Percentiles rank a stretch among this genome's conserved stretches.
phyloP scores from a whole-genome alignment of 75 land plant genomes.

The Picea glauca region DNA sequence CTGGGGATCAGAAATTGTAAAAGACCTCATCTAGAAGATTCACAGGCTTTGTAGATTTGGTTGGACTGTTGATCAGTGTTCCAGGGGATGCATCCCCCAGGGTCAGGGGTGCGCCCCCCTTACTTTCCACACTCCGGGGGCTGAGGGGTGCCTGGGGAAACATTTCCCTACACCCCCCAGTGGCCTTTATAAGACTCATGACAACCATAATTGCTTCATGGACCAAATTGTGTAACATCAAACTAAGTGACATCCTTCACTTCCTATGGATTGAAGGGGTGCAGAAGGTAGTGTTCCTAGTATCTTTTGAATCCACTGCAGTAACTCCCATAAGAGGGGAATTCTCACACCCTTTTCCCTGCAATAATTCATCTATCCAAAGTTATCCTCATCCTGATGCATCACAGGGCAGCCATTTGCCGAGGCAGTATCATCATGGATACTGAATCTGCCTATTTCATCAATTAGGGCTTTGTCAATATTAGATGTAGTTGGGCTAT shows the following conservation, averaged over 20 bases:
- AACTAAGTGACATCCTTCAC: slow-evolving; percentile 60
- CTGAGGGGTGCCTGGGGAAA: no score
- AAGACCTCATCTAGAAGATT: no score
- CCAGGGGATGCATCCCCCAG: no score
- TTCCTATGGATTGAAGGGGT: slow-evolving; percentile 51
- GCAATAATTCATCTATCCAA: not conserved
- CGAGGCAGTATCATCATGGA: no score
- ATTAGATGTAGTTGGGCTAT: no score
- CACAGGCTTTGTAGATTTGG: no score
- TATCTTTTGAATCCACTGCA: slow-evolving; percentile 78
- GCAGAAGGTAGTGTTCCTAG: slow-evolving; percentile 86
- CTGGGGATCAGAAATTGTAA: no score
- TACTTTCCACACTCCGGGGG: no score
- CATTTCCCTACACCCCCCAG: slow-evolving; percentile 1
- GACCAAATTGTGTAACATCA: slow-evolving; percentile 69
- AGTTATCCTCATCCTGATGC: no score
- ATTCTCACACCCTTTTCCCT: slow-evolving; percentile 33
- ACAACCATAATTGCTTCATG: slow-evolving; percentile 89
- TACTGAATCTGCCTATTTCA: not conserved
- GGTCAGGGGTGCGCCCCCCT: no score
- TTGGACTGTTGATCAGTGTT: no score
- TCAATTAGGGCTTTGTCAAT: not conserved
- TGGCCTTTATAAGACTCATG: slow-evolving; percentile 59
- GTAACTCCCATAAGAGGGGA: slow-evolving; percentile 80
- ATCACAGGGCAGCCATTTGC: no score